Evolutionary conservation across 768 basidiomycete genomes (phyloP), one percentile per base, ranked within the genome.

Genomic region (Lanmaoa pseudosensibilis): DNA sequence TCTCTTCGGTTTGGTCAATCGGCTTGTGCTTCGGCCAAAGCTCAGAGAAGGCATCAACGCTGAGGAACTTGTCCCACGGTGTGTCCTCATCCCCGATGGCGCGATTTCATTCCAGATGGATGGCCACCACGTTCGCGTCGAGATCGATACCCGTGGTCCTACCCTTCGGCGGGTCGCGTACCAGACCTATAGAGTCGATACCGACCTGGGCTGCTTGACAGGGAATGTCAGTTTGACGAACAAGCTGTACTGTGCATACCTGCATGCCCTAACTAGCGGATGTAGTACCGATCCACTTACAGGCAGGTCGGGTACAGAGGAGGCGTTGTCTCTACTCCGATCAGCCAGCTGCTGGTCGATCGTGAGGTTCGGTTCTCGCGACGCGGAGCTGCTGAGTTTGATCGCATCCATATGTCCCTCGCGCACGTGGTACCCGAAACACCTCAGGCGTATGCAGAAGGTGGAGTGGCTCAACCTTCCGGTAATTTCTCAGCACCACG

Each of bases 241-340:
- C 55, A 63, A 63, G 39, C 65, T 80, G 9, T 79, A 71, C 52
- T 69, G 68, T 45, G 67, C 74, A 3, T 78, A 78, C 49, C 68
- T 83, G 16, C 82, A 83, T 43, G 76, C 78, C 18, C 54, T 80
- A 3, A 80, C 74, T 2, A 75, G 75, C n/a, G 72, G 75, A 43
- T 73, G 72, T 45, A 63, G 76, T 16, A 67, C 71, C 12, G 81
- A 83, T 63, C 77, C 78, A 4, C 66, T 83, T 19, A 78, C 75
- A 1, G 59, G 61, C 18, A 74, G 74, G 9, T 77, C 76, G 0
- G 81, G 81, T 4, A 74, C 75, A 1, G 74, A 78, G 39, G 73
- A 80, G 45, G 80, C 80, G 1, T 60, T 81, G 19, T 59, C 68
- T 46, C 62, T 75, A 43, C 64, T 83, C 25, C 56, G 56, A 12